Evolutionary conservation across 345 rosid species (phyloP), one percentile per base, ranked within the genome.

Genomic region (Clausena lansium): DNA sequence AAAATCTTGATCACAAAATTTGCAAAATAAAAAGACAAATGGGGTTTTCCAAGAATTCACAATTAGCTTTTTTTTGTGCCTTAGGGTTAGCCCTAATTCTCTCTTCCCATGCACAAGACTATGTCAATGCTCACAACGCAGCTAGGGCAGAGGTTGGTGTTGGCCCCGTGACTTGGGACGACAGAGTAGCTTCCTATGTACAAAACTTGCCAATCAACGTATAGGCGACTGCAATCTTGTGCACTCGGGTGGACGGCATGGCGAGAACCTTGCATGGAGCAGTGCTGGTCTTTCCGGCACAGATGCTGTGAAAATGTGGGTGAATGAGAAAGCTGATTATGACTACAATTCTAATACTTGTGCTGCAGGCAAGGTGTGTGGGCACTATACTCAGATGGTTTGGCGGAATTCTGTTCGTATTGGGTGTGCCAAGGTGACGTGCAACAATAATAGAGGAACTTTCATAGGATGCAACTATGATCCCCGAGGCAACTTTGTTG

Each of bases 321-420:
- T 85, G 58, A 1, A 20, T n/a, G 72, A 69, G 85, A 85, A 86
- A 84, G 75, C 71, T 6, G 2, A 73, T 62, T 94, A 92, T 55
- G 78, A 90, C 64, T 80, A 87, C 73, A 62, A 59, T 68, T 73
- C 94, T 24, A 92, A 90, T 76, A 74, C 83, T 5, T 92, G 97
- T 72, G 79, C 78, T 19, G 13, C 80, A 4, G 87, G 87, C 7
- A 45, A 83, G 30, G 78, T 76, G 59, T 93, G 97, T 79, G 87
- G 88, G 22, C 97, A 92, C 73, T 92, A 92, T 71, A 91, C 97
- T 4, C 93, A 92, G 76, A 86, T 89, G 35, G 95, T 93, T 52
- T 91, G 95, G 95, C 82, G 87, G 32, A 71, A 81, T 70, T 82
- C 94, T 2, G 82, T 81, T 70, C 80, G 82, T 10, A 66, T 93